Evolutionary conservation across 2,329 filamentous ascomycete genomes (phyloP), one percentile per base, ranked within the genome.

Genomic region (Xylariaceae sp.): DNA sequence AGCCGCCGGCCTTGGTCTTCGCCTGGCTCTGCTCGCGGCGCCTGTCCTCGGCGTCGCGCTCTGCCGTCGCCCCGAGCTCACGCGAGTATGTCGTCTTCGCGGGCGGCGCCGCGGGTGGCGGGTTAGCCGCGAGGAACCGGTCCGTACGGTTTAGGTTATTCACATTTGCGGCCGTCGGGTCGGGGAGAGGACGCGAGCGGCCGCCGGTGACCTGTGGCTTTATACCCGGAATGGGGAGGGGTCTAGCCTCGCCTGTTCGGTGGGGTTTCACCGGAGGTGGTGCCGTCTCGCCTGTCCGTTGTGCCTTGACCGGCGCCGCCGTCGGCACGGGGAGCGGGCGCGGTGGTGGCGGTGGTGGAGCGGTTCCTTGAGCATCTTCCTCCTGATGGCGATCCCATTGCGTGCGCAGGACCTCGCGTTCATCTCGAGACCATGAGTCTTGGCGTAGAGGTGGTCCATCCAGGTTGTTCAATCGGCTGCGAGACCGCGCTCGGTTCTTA

Each of bases 361-460:
- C 14, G 58, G 64, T 48, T 68, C 46, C 32, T 37, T 53, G 54
- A 19, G 55, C 49, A 40, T 73, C 69, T 41, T 74, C 72, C 54
- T 74, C 72, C 54, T 76, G 77, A 26, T 79, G 74, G 40, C 77
- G 72, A 21, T 74, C 73, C 76, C 77, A 76, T 43, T 84, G 79
- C 44, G 83, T 82, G 21, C 81, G 81, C 16, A 89, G 75, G 44
- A 84, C 81, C 44, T 89, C 86, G 44, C 83, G 82, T 71, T 90
- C 87, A 61, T 87, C 83, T 52, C 75, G 74, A 60, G 83, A 73
- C 85, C 85, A 89, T 60, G 89, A 81, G 71, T 89, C 75, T 70
- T 87, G 76, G 67, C 87, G 73, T 73, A 83, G 73, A 68, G 82
- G 76, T 6, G 77, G 67, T 52, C 75, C 61, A 55, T 74, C 70